Percentiles rank a stretch among this genome's conserved stretches.
phyloP scores from a whole-genome alignment of 305 asterid species.

The Petunia hybrid region DNA sequence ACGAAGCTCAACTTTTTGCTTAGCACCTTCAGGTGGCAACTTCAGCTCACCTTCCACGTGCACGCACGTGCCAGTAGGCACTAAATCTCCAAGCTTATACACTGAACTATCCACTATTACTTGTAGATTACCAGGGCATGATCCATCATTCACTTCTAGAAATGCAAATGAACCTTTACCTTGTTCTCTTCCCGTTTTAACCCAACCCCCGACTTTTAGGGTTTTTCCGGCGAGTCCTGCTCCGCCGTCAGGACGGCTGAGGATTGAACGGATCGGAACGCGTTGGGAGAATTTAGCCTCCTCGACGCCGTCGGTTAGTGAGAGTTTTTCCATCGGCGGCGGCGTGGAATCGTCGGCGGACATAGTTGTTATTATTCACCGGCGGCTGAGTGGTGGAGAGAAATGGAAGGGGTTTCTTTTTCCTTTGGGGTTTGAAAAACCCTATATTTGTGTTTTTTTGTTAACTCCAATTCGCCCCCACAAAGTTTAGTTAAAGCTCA shows the following conservation, averaged over 20 bases:
- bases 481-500: not conserved
- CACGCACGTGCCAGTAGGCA: conserved; percentile 79
- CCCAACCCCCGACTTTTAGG: conserved; percentile 90
- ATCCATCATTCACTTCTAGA: conserved; percentile 84
- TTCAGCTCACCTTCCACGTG: conserved; percentile 81
- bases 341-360: conserved; percentile 43
- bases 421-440: not conserved
- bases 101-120: conserved; percentile 71
- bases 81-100: conserved; percentile 67
- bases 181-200: conserved; percentile 85
- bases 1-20: conserved; percentile 76
- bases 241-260: conserved; percentile 76
- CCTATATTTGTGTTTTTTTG: not conserved
- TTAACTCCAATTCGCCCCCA: not conserved
- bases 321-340: conserved; percentile 57
- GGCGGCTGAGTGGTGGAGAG: not conserved
- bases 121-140: conserved; percentile 81
- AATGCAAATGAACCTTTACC: conserved; percentile 86
- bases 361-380: not conserved
- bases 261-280: conserved; percentile 70
- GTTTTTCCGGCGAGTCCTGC: conserved; percentile 72
- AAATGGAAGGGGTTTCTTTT: not conserved
- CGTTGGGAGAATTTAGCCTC: conserved; percentile 83
- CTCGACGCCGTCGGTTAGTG: conserved; percentile 47
- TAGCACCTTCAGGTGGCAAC: conserved; percentile 77